phyloP scores from a whole-genome alignment of 768 basidiomycete genomes.

The Termitomyces sp. region DNA sequence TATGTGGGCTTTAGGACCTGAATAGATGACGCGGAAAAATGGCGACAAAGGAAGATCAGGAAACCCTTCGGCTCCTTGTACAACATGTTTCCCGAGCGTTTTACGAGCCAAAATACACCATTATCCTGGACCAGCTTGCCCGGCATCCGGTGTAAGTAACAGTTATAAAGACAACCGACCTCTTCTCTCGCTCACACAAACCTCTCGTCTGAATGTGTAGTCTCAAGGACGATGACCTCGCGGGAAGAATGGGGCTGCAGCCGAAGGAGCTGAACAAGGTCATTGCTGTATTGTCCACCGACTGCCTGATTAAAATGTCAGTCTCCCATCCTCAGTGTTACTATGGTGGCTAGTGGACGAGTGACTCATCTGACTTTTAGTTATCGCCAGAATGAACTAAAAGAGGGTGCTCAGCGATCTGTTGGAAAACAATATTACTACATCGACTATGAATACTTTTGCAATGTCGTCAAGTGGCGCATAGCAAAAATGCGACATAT shows the following conservation, averaged over 20 bases:
- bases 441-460: conserved; percentile 92
- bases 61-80: conserved; percentile 79
- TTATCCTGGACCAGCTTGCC: conserved; percentile 91
- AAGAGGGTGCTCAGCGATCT: conserved; percentile 83
- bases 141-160: conserved; percentile 90
- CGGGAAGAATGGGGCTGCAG: conserved; percentile 85
- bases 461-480: conserved; percentile 97
- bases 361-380: conserved; percentile 28
- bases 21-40: not conserved
- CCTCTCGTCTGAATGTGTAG: conserved; percentile 34
- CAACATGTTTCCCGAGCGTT: conserved; percentile 92
- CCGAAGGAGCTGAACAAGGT: conserved; percentile 88
- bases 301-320: conserved; percentile 74
- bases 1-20: not conserved
- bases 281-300: conserved; percentile 74
- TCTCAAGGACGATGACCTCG: conserved; percentile 90
- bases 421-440: conserved; percentile 93
- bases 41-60: conserved; percentile 68
- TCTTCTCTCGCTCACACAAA: conserved; percentile 15
- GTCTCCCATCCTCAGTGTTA: conserved; percentile 17
- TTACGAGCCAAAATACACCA: conserved; percentile 88
- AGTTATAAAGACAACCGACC: conserved; percentile 17
- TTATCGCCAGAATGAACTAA: conserved; percentile 87
- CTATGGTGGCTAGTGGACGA: not conserved
- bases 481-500: conserved; percentile 87